These are phyloP conservation scores for Kodamaea jinghongensis DNA, from an alignment of 805 yeast species.

Conservation along the genomic window DNA sequence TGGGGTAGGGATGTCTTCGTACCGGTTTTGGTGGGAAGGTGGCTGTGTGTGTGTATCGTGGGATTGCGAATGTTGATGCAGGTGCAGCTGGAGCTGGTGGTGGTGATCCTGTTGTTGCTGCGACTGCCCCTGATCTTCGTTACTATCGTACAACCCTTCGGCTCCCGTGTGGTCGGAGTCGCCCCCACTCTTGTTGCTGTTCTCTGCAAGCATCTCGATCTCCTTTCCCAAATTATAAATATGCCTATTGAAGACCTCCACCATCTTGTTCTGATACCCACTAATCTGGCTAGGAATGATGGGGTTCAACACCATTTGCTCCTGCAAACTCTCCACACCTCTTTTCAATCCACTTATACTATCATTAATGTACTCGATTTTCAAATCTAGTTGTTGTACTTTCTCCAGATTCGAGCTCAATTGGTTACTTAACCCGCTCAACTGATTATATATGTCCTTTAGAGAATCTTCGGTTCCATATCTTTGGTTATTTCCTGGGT, in stretches of 20 bases:
- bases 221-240: slow-evolving; percentile 20
- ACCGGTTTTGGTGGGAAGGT: neutral
- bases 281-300: neutral
- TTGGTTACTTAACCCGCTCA: slow-evolving; percentile 16
- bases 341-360: slow-evolving; percentile 12
- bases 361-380: slow-evolving; percentile 13
- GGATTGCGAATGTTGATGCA: neutral
- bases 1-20: slow-evolving; percentile 13
- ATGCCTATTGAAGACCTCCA: slow-evolving; percentile 20
- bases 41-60: neutral
- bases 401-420: slow-evolving; percentile 20
- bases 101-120: slow-evolving; percentile 5
- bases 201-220: slow-evolving; percentile 16
- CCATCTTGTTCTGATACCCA: slow-evolving; percentile 12
- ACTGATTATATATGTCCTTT: slow-evolving; percentile 14
- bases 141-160: too few relatives aligned
- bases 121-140: neutral
- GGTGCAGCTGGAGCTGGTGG: slow-evolving; percentile 4
- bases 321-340: slow-evolving; percentile 15
- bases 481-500: too few relatives aligned
- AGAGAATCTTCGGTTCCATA: neutral
- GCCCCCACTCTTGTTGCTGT: slow-evolving; percentile 1
- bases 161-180: neutral
- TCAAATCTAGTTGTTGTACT: slow-evolving; percentile 19
- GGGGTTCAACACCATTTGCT: slow-evolving; percentile 8